phyloP scores from a whole-genome alignment of 2,329 filamentous ascomycete genomes.

The Cladosporium halotolerans region DNA sequence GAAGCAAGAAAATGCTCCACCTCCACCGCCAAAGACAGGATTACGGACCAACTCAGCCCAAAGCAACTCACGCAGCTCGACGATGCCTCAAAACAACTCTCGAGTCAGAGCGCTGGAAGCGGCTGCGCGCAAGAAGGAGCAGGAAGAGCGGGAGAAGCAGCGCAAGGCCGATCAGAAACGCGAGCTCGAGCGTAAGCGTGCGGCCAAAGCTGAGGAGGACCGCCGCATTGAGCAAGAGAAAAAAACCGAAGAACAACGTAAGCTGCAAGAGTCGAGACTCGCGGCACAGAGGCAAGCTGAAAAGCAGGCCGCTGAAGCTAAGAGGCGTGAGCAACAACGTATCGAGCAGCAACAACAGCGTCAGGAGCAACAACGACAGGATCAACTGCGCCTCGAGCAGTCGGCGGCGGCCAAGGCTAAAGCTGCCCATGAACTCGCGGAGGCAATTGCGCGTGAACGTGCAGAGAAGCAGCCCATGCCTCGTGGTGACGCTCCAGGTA shows the following conservation, averaged over 20 bases:
- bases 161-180: conserved; percentile 75
- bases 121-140: conserved; percentile 76
- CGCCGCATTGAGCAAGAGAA: conserved; percentile 32
- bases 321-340: conserved; percentile 34
- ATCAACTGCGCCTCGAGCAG: conserved; percentile 19
- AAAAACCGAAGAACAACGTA: conserved; percentile 34
- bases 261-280: conserved; percentile 30
- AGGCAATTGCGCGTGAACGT: conserved; percentile 32
- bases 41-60: conserved; percentile 62
- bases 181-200: conserved; percentile 71
- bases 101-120: conserved; percentile 56
- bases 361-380: conserved; percentile 22
- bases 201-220: conserved; percentile 60
- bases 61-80: conserved; percentile 28
- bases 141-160: conserved; percentile 72
- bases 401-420: conserved; percentile 25
- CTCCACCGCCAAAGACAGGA: conserved; percentile 54
- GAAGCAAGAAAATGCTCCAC: conserved; percentile 29
- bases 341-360: conserved; percentile 31
- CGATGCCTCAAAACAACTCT: conserved; percentile 45
- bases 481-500: conserved; percentile 45
- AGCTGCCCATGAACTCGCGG: conserved; percentile 30
- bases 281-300: conserved; percentile 33
- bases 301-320: conserved; percentile 38
- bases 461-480: conserved; percentile 30